A percentile compares a stretch with the other conserved stretches of the same genome.
Evolutionary conservation across 2,329 filamentous ascomycete genomes (phyloP).

Genomic region (Lasiodiplodia hormozganensis): DNA sequence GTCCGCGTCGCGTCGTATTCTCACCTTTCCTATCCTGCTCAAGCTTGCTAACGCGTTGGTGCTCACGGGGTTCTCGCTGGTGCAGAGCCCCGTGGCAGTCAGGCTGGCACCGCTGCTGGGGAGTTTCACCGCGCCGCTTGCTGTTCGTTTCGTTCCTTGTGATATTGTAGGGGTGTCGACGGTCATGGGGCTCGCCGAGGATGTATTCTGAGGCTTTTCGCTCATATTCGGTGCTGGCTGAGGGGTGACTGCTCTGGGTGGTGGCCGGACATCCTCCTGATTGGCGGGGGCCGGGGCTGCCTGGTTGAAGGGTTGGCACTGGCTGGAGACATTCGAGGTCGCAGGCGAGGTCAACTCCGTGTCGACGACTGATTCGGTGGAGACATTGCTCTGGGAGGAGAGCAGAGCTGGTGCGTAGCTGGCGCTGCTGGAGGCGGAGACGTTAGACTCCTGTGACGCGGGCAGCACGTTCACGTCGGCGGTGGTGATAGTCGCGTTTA

Average conservation of each 20-base stretch:
- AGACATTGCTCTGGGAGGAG: constrained; percentile 44
- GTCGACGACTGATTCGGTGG: constrained; percentile 40
- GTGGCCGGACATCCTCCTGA: constrained; percentile 1
- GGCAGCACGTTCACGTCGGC: constrained; percentile 6
- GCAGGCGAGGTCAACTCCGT: constrained; percentile 41
- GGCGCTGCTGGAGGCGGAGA: constrained; percentile 45
- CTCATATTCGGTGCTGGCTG: constrained; percentile 38
- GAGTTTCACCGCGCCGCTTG: constrained; percentile 71
- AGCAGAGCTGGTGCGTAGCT: constrained; percentile 38
- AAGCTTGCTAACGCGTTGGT: constrained; percentile 72
- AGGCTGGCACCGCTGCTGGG: constrained; percentile 31
- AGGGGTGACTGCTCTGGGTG: constrained; percentile 36
- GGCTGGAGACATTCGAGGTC: constrained; percentile 50
- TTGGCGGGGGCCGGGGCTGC: constrained; percentile 30
- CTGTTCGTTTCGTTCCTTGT: constrained; percentile 74
- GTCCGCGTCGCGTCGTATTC: constrained; percentile 26
- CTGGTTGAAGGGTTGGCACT: constrained; percentile 58
- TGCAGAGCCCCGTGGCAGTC: constrained; percentile 1
- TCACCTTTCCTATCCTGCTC: constrained; percentile 80
- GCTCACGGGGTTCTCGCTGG: constrained; percentile 69
- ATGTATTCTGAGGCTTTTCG: constrained; percentile 40
- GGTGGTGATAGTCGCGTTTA: constrained; percentile 14
- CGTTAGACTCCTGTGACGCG: constrained; percentile 39
- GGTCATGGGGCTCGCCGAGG: constrained; percentile 46
- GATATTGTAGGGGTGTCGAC: constrained; percentile 47